Conservation (phyloP, 306 rosid species). For the Dalbergia cultrata region DNA sequence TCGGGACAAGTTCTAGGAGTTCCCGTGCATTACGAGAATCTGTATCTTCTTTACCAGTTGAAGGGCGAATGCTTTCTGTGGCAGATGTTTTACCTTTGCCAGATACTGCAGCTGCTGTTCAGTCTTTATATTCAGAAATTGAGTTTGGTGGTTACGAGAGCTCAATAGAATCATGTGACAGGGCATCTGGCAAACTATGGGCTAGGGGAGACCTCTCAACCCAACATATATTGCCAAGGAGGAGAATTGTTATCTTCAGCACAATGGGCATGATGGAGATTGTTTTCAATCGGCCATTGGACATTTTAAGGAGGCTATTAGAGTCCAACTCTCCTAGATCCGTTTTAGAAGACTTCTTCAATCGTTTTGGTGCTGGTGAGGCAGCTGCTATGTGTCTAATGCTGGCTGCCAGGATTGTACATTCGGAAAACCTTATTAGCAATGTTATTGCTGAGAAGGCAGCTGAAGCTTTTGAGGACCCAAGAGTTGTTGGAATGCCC, state of each 20-base stretch:
- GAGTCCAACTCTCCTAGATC: constrained; percentile 90
- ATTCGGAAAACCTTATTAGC: constrained; percentile 81
- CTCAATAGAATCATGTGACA: constrained; percentile 75
- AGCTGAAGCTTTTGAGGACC: constrained; percentile 98
- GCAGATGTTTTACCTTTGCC: constrained; percentile 92
- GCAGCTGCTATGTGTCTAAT: constrained; percentile 97
- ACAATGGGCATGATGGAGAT: constrained; percentile 99
- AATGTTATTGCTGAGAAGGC: constrained; percentile 88
- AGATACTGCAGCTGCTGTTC: constrained; percentile 76
- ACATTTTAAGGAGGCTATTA: constrained; percentile 82
- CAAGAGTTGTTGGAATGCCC: constrained; percentile 97
- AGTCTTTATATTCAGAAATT: constrained; percentile 87
- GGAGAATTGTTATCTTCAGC: constrained; percentile 90
- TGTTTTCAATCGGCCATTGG: constrained; percentile 94
- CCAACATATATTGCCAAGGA: constrained; percentile 95
- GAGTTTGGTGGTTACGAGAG: constrained; percentile 82
- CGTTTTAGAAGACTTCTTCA: constrained; percentile 92
- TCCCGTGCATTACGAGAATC: constrained; percentile 89
- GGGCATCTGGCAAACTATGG: constrained; percentile 87
- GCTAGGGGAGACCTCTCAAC: constrained; percentile 96
- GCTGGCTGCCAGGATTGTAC: constrained; percentile 86
- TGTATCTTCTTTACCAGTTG: constrained; percentile 88
- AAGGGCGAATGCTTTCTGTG: constrained; percentile 96
- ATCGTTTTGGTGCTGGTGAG: constrained; percentile 96
- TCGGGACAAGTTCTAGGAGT: constrained; percentile 73